Percentiles rank a stretch among this genome's conserved stretches.
Evolutionary conservation across 73 alveolate genomes (phyloP).

Genomic region (Paramecium sexaurelia): DNA sequence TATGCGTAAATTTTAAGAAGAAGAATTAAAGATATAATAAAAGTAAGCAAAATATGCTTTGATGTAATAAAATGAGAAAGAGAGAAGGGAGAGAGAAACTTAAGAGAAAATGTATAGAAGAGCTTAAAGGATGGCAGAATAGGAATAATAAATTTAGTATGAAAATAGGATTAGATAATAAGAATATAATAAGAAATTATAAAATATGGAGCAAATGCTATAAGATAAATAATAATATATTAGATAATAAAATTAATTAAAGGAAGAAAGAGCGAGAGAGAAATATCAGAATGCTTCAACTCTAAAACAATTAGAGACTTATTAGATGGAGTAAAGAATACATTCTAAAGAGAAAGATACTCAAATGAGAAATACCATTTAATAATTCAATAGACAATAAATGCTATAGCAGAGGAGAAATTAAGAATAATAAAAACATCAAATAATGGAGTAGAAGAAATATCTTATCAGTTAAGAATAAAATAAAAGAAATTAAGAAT

Average conservation of each 20-base stretch:
- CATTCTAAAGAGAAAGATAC: slow-evolving; percentile 31
- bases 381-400: background rate
- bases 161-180: background rate
- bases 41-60: slow-evolving; percentile 8
- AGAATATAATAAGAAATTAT: slow-evolving; percentile 23
- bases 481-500: background rate
- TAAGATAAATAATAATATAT: background rate
- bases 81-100: background rate
- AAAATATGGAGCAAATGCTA: background rate
- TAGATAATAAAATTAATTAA: background rate
- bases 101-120: slow-evolving; percentile 45
- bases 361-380: background rate
- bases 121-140: background rate
- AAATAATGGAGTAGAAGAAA: background rate
- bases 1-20: slow-evolving; percentile 3
- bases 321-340: background rate
- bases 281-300: slow-evolving; percentile 15
- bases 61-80: background rate
- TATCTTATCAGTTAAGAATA: background rate
- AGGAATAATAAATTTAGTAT: background rate
- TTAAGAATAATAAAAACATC: background rate
- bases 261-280: slow-evolving; percentile 32
- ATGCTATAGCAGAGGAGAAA: background rate
- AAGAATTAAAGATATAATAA: background rate
- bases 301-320: background rate